Base-by-base conservation (phyloP, 768 basidiomycete genomes). In the Suillus subaureus region DNA sequence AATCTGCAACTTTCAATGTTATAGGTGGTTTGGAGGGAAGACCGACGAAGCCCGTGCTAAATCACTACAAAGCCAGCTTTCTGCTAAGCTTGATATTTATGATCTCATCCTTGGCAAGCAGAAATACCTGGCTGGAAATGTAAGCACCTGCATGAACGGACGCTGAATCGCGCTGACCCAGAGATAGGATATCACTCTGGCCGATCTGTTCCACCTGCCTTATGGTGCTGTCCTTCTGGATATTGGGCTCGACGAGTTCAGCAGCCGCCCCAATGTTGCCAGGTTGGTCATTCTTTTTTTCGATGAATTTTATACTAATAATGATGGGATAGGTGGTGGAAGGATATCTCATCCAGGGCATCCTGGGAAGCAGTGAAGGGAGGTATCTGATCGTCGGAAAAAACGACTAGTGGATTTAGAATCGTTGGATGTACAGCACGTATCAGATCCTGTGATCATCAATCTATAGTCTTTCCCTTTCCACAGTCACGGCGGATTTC, bases 341-440 rank as follows among this genome's bases (percentile, higher is more conserved):
- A 81, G 62, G 83, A 81, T 16, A 72, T 86, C 49, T 69, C 71
- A 9, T 73, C 79, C 31, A 79, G 84, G 61, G 70, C 77, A 1
- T 74, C 85, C 9, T 87, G 85, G 85, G 67, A 70, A 52, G 76
- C 80, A 0, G 79, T 83, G 60, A 79, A 82, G 72, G 77, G 76
- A 28, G 79, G 78, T 40, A 26, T 70, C 37, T 51, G 57, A 49
- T 60, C 31, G 51, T 57, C 28, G 12, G 39, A 26, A 26, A 18
- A 26, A 8, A 6, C 6, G 18, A 12, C 16, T 18, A 12, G 26
- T 40, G 21, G 15, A 21, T 18, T 16, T 21, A 60, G 0, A 40
- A 28, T 58, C 4, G 39, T 16, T 11, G 18, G 5, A 54, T 21
- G 5, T 18, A 55, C 11, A 28, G 8, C 9, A 21, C 21, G 18